Conservation (phyloP, 768 basidiomycete genomes). For the Epithele typhae region DNA sequence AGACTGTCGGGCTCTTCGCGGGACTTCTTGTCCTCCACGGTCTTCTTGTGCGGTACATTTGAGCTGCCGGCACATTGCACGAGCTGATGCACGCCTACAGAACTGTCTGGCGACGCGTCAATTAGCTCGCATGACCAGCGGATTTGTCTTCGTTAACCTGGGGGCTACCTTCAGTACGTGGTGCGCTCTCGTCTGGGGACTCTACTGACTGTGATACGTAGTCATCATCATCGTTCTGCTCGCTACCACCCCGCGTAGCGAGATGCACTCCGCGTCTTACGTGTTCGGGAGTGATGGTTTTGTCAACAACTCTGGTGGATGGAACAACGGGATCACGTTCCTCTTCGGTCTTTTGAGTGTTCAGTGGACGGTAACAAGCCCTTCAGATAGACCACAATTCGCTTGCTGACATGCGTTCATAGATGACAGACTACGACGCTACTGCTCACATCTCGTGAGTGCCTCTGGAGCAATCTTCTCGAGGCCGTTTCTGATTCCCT, state of each 20-base stretch:
- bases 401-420: background rate
- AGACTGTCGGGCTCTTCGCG: slow-evolving; percentile 73
- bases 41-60: slow-evolving; percentile 41
- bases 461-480: background rate
- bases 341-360: slow-evolving; percentile 82
- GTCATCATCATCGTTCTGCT: slow-evolving; percentile 85
- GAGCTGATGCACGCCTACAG: slow-evolving; percentile 23
- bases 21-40: slow-evolving; percentile 79
- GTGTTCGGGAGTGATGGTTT: slow-evolving; percentile 76
- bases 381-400: background rate
- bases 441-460: slow-evolving; percentile 79
- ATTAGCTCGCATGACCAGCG: slow-evolving; percentile 68
- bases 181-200: background rate
- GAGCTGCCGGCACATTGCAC: background rate
- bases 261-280: slow-evolving; percentile 79
- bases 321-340: slow-evolving; percentile 77
- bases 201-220: slow-evolving; percentile 19
- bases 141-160: slow-evolving; percentile 85
- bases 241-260: slow-evolving; percentile 62
- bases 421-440: slow-evolving; percentile 78
- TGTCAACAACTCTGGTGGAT: slow-evolving; percentile 76
- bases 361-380: slow-evolving; percentile 66
- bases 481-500: background rate
- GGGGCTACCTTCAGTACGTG: slow-evolving; percentile 48
- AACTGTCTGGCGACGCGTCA: slow-evolving; percentile 74